A percentile compares a stretch with the other conserved stretches of the same genome.
Conservation (phyloP, 352 stramenopile genomes). For the Phytopythium delawarense region DNA sequence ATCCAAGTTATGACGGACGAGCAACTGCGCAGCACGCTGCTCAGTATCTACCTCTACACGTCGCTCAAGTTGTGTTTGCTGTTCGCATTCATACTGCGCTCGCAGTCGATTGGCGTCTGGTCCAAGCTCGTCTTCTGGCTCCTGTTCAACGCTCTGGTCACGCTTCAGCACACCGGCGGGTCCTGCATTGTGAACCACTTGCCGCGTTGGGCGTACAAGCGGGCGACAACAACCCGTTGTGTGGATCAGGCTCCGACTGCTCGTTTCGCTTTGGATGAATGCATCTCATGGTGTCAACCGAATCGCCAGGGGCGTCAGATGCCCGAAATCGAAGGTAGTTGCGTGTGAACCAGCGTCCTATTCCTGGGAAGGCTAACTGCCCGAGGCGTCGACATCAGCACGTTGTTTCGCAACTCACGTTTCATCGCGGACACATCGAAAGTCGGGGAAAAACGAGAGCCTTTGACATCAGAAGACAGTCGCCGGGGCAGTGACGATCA, state of each 20-base stretch:
- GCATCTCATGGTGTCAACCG: background rate
- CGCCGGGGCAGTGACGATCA: no score
- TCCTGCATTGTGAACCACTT: no score
- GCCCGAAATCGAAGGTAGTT: background rate
- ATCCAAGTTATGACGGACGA: conserved; percentile 11
- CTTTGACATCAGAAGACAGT: no score
- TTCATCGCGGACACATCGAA: no score
- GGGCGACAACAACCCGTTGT: no score
- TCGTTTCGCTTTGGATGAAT: conserved; percentile 20
- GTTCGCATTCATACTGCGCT: conserved; percentile 22
- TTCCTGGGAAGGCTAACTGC: no score
- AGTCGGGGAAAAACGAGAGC: no score
- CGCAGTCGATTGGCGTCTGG: conserved; percentile 13
- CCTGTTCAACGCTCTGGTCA: conserved; percentile 11
- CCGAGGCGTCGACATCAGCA: no score
- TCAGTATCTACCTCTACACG: conserved; percentile 14
- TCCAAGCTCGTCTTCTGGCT: conserved; percentile 26
- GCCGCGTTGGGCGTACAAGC: no score
- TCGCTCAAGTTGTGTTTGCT: conserved; percentile 23
- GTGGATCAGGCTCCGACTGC: conserved; percentile 14
- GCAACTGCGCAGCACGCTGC: conserved; percentile 10
- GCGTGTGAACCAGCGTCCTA: no score
- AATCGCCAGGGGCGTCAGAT: background rate
- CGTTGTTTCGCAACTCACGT: no score
- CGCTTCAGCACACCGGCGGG: conserved; percentile 16